Evolutionary conservation across 495 filamentous ascomycete genomes (phyloP).

Genomic region (Talaromyces adpressus): DNA sequence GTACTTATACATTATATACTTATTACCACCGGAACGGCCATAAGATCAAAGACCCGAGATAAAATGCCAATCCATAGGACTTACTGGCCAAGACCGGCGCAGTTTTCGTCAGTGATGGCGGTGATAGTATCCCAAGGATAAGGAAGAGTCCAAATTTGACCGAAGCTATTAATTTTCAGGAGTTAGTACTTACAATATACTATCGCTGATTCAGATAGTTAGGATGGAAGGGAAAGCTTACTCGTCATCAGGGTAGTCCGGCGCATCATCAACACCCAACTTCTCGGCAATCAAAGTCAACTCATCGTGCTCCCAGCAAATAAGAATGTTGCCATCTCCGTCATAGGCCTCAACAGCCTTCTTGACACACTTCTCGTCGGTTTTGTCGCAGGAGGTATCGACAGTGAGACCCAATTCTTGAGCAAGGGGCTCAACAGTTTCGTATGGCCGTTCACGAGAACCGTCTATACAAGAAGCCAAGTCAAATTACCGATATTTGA

Average conservation of each 20-base stretch:
- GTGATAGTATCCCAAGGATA: constrained; percentile 28
- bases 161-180: constrained; percentile 20
- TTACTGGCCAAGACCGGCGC: constrained; percentile 22
- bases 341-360: constrained; percentile 35
- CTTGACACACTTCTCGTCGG: constrained; percentile 40
- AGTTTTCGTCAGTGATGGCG: constrained; percentile 24
- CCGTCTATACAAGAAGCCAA: constrained; percentile 30
- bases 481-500: not conserved
- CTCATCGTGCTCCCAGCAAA: constrained; percentile 50
- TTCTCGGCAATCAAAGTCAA: constrained; percentile 39
- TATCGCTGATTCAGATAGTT: not conserved
- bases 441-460: constrained; percentile 38
- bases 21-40: not conserved
- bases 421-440: constrained; percentile 46
- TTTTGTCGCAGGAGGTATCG: constrained; percentile 41
- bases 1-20: too few species aligned
- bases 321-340: constrained; percentile 45
- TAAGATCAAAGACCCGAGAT: not conserved
- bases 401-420: constrained; percentile 42
- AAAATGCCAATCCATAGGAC: too few species aligned
- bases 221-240: constrained; percentile 16
- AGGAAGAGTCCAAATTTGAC: constrained; percentile 36
- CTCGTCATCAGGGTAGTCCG: constrained; percentile 28
- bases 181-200: not conserved
- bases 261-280: constrained; percentile 34